phyloP scores from a whole-genome alignment of 2,329 filamentous ascomycete species.

The Fulvia fulva region DNA sequence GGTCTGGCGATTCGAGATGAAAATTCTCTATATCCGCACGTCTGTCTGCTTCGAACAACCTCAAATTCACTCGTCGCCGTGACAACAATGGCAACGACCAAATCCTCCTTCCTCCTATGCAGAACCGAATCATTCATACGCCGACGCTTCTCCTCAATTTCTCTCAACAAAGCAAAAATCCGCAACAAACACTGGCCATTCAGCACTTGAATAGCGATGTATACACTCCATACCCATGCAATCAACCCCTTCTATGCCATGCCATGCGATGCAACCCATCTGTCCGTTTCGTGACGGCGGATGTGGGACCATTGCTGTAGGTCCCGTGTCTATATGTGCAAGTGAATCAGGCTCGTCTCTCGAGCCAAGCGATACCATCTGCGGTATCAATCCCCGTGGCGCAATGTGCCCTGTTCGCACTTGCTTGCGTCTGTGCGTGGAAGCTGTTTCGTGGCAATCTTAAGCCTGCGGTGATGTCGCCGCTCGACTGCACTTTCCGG shows the following conservation, averaged over 20 bases:
- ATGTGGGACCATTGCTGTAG: neutral
- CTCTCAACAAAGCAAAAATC: neutral
- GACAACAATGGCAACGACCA: neutral
- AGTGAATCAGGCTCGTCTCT: neutral
- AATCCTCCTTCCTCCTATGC: neutral
- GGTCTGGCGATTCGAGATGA: no score
- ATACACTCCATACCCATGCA: constrained; percentile 1
- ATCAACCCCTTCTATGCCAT: neutral
- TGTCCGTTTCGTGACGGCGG: neutral
- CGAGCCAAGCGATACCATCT: no score
- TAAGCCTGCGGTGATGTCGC: neutral
- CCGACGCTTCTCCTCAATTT: neutral
- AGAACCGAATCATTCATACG: neutral
- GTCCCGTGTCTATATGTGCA: constrained; percentile 2
- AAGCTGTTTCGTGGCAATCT: constrained; percentile 1
- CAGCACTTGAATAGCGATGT: constrained; percentile 30
- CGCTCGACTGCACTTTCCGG: neutral
- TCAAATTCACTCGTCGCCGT: no score
- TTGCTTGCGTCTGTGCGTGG: neutral
- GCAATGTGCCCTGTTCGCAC: neutral
- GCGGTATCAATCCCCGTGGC: no score
- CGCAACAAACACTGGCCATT: constrained; percentile 18
- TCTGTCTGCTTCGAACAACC: no score
- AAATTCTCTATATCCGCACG: no score
- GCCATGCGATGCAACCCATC: neutral